phyloP scores from a whole-genome alignment of 306 rosid genomes.

The Medicago ruthenica region DNA sequence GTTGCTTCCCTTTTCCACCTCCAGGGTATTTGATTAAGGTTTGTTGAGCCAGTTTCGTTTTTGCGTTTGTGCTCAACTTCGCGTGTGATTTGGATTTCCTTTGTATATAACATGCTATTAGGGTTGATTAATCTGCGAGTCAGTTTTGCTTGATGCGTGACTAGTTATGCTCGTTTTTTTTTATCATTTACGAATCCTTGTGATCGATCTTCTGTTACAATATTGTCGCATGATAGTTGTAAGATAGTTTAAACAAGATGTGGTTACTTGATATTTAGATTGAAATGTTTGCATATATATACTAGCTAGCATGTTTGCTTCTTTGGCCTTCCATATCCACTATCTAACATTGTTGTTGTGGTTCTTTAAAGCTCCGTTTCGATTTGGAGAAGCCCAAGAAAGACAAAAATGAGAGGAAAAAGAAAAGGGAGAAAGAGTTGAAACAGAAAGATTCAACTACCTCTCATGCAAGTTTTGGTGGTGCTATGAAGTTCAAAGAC shows the following conservation, averaged over 20 bases:
- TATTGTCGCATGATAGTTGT: constrained; percentile 29
- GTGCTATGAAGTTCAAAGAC: constrained; percentile 20
- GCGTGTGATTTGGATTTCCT: constrained; percentile 36
- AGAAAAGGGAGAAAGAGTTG: constrained; percentile 38
- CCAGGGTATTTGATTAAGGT: constrained; percentile 78
- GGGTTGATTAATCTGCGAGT: not conserved
- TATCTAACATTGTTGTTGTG: constrained; percentile 63
- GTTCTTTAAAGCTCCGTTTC: constrained; percentile 79
- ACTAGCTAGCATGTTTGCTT: constrained; percentile 54
- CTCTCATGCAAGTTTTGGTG: not conserved
- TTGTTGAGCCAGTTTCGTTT: constrained; percentile 82
- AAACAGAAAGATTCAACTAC: constrained; percentile 30
- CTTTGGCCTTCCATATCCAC: constrained; percentile 51
- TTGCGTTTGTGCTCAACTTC: constrained; percentile 67
- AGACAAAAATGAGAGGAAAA: constrained; percentile 29
- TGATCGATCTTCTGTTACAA: not conserved
- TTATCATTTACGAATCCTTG: not conserved
- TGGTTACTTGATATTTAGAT: constrained; percentile 34
- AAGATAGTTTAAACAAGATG: too few species aligned
- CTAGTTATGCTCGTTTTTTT: not conserved
- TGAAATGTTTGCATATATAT: constrained; percentile 21
- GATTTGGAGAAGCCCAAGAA: constrained; percentile 47
- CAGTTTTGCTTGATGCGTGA: too few species aligned
- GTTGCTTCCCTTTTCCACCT: constrained; percentile 74
- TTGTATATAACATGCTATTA: constrained; percentile 25